Evolutionary conservation across 768 basidiomycete genomes (phyloP).

Genomic region (Auriscalpium vulgare): DNA sequence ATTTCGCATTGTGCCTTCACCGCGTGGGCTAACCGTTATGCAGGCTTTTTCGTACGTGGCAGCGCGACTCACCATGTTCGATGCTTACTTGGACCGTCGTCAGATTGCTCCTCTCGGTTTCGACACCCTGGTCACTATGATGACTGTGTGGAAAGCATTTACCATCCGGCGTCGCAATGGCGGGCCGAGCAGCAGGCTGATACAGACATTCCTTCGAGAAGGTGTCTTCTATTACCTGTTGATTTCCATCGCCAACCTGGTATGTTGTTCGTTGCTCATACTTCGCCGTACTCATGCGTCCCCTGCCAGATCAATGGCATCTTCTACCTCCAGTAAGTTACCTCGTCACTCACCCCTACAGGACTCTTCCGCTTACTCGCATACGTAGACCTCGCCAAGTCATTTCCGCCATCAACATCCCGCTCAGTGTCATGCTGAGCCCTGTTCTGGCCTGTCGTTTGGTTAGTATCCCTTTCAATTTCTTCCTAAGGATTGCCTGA

Average conservation of each 20-base stretch:
- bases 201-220: slow-evolving; percentile 80
- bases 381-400: slow-evolving; percentile 61
- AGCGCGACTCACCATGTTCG: not conserved
- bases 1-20: slow-evolving; percentile 4
- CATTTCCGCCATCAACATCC: slow-evolving; percentile 79
- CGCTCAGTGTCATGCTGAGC: slow-evolving; percentile 76
- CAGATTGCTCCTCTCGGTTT: slow-evolving; percentile 78
- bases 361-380: not conserved
- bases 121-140: slow-evolving; percentile 71
- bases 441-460: slow-evolving; percentile 75
- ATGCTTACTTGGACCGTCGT: slow-evolving; percentile 6
- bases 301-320: slow-evolving; percentile 59
- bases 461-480: slow-evolving; percentile 27
- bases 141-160: slow-evolving; percentile 77
- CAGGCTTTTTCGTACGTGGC: slow-evolving; percentile 28
- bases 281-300: slow-evolving; percentile 1
- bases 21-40: slow-evolving; percentile 42
- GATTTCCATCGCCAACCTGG: slow-evolving; percentile 80
- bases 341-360: slow-evolving; percentile 4
- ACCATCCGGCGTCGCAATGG: slow-evolving; percentile 68
- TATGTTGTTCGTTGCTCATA: slow-evolving; percentile 17
- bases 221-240: slow-evolving; percentile 81
- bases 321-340: slow-evolving; percentile 72
- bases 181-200: slow-evolving; percentile 68
- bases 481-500: not conserved